Evolutionary conservation across 352 stramenopile genomes (phyloP).

Genomic region (Phytopythium ostracodes): DNA sequence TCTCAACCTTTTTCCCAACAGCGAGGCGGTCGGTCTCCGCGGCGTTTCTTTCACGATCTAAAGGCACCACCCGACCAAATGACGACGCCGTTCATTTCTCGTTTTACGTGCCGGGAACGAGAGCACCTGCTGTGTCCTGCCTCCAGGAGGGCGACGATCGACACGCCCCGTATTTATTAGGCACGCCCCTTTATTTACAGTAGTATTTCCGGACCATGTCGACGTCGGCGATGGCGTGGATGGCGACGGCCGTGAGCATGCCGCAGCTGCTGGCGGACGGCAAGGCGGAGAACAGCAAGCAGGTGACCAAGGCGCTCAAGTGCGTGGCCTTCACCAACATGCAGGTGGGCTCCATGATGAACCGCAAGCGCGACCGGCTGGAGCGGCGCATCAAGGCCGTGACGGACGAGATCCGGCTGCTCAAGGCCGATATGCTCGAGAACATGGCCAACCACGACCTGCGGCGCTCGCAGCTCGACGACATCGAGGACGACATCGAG

Average conservation of each 20-base stretch:
- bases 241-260: slow-evolving; percentile 22
- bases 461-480: slow-evolving; percentile 33
- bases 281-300: slow-evolving; percentile 37
- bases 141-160: neutral
- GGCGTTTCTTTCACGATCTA: no score
- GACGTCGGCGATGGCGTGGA: slow-evolving; percentile 28
- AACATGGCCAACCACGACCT: slow-evolving; percentile 47
- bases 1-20: no score
- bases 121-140: neutral
- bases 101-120: neutral
- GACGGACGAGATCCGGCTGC: slow-evolving; percentile 48
- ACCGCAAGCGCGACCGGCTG: slow-evolving; percentile 45
- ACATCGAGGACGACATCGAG: slow-evolving; percentile 56
- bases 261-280: slow-evolving; percentile 22
- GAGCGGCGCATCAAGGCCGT: slow-evolving; percentile 34
- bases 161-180: slow-evolving; percentile 1
- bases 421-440: slow-evolving; percentile 42
- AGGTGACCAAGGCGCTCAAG: slow-evolving; percentile 64
- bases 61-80: no score
- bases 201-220: slow-evolving; percentile 8
- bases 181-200: neutral
- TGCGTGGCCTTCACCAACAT: slow-evolving; percentile 58
- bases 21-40: neutral
- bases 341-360: slow-evolving; percentile 54
- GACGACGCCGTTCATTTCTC: neutral